Conservation (phyloP, 2,329 filamentous ascomycete genomes). For the Chaetothyriales sp. region DNA sequence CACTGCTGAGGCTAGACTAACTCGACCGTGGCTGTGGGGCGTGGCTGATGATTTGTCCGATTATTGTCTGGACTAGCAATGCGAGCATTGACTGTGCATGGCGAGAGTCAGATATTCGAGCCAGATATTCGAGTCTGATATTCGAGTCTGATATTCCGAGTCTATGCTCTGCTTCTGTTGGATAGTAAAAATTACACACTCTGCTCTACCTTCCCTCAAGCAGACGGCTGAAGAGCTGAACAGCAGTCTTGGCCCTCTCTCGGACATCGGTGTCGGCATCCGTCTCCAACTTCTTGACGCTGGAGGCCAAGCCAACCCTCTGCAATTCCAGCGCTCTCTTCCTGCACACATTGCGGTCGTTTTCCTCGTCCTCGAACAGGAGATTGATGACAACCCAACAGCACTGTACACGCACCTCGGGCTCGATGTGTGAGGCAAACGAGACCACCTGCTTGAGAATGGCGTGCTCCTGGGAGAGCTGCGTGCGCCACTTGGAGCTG, state of each 20-base stretch:
- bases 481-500: constrained; percentile 59
- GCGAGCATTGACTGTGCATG: no score
- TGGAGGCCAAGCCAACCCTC: constrained; percentile 55
- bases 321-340: constrained; percentile 56
- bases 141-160: no score
- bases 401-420: constrained; percentile 61
- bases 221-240: constrained; percentile 40
- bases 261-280: constrained; percentile 71
- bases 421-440: constrained; percentile 59
- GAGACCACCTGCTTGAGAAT: constrained; percentile 59
- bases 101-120: no score
- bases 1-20: background rate
- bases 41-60: background rate
- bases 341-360: constrained; percentile 38
- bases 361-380: constrained; percentile 63
- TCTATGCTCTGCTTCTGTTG: no score
- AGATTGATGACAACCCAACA: constrained; percentile 80
- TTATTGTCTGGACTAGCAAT: no score
- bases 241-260: constrained; percentile 68
- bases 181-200: background rate
- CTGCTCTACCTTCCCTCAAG: constrained; percentile 1
- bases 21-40: background rate
- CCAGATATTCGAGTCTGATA: no score
- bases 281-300: constrained; percentile 47
- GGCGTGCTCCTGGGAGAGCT: constrained; percentile 62